These are phyloP conservation scores for Pyronema omphalodes DNA, from an alignment of 495 filamentous ascomycete genomes.

Conservation along the genomic window DNA sequence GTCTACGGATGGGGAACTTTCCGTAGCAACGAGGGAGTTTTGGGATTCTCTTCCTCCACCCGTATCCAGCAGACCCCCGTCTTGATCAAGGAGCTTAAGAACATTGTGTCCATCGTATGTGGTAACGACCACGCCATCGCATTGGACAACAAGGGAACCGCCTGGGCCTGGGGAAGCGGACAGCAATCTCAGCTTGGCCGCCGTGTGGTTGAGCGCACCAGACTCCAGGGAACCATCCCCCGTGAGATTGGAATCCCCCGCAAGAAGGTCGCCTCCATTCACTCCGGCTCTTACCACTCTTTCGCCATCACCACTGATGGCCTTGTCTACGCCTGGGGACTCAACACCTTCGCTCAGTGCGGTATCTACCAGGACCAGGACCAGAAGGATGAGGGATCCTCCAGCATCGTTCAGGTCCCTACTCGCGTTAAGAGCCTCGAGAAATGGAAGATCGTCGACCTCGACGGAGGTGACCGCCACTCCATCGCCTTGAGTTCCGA, in stretches of 20 bases:
- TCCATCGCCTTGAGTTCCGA: constrained; percentile 41
- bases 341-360: constrained; percentile 73
- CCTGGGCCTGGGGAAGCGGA: constrained; percentile 54
- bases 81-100: constrained; percentile 37
- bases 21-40: constrained; percentile 46
- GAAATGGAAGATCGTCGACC: constrained; percentile 32
- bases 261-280: constrained; percentile 38
- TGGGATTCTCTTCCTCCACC: constrained; percentile 40
- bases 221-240: constrained; percentile 43
- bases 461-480: constrained; percentile 53
- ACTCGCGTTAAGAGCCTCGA: constrained; percentile 41
- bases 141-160: constrained; percentile 43
- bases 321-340: constrained; percentile 64
- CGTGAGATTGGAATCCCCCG: constrained; percentile 47
- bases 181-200: constrained; percentile 63
- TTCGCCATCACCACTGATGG: constrained; percentile 58
- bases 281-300: constrained; percentile 48
- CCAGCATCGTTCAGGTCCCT: constrained; percentile 38
- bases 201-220: constrained; percentile 42
- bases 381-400: constrained; percentile 42
- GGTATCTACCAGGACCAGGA: constrained; percentile 40
- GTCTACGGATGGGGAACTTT: constrained; percentile 63
- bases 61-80: constrained; percentile 29
- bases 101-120: constrained; percentile 40
- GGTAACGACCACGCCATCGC: constrained; percentile 59